Evolutionary conservation across 768 basidiomycete species (phyloP).

Genomic region (Rhodotorula kratochvilovae): DNA sequence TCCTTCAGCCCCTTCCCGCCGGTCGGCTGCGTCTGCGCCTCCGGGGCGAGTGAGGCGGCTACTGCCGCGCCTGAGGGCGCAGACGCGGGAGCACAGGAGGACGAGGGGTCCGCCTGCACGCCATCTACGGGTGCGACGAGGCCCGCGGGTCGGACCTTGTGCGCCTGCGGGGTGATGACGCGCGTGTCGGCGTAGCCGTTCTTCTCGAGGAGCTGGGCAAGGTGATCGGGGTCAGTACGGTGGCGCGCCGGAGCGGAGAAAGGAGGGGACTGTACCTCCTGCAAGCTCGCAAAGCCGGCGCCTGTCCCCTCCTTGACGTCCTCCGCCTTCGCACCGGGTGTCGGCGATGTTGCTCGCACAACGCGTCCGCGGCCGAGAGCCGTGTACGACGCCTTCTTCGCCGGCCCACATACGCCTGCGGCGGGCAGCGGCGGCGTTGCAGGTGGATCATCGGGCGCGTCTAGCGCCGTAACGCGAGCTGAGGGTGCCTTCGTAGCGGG

Average conservation of each 20-base stretch:
- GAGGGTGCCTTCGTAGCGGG: not conserved
- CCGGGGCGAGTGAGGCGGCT: not conserved
- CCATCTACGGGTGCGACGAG: not conserved
- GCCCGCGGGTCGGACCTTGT: not conserved
- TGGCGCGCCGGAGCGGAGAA: not conserved
- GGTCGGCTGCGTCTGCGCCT: not conserved
- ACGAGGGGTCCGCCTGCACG: not conserved
- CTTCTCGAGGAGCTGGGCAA: not conserved
- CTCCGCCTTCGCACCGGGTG: not conserved
- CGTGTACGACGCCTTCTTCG: not conserved
- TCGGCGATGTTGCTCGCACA: not conserved
- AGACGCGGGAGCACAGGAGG: not conserved
- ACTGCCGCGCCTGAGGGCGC: not conserved
- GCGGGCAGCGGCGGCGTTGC: not conserved
- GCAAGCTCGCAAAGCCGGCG: conserved; percentile 6
- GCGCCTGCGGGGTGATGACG: conserved; percentile 10
- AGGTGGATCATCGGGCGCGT: no score
- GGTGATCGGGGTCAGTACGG: no score
- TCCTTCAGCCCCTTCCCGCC: not conserved
- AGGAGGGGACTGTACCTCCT: not conserved
- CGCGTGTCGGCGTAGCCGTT: conserved; percentile 26
- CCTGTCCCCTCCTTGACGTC: not conserved
- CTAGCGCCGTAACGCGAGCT: not conserved
- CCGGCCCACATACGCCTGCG: not conserved
- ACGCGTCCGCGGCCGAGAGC: not conserved